Percentiles rank a stretch among this genome's conserved stretches.
Evolutionary conservation across 2,329 filamentous ascomycete species (phyloP).

Genomic region (Fusarium caatingaense): DNA sequence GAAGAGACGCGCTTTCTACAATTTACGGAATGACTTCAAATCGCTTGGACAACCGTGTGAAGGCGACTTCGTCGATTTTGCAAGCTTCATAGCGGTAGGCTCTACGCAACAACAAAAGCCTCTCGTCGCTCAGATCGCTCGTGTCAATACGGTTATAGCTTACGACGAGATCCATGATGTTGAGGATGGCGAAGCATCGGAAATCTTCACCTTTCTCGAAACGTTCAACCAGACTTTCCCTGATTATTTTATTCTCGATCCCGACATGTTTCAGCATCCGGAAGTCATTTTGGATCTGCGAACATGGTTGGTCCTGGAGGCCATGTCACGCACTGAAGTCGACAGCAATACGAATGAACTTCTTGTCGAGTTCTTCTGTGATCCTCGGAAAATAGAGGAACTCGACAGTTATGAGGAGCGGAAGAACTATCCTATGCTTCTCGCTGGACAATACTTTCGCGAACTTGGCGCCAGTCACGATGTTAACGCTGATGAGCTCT

Average conservation of each 20-base stretch:
- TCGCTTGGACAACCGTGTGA: conserved; percentile 15
- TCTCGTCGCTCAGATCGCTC: conserved; percentile 39
- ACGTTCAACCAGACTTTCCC: conserved; percentile 49
- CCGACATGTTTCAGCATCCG: conserved; percentile 23
- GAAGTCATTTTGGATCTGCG: conserved; percentile 53
- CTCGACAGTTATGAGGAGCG: background rate
- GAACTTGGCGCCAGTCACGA: conserved; percentile 37
- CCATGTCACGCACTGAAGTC: conserved; percentile 23
- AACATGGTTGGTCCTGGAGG: conserved; percentile 51
- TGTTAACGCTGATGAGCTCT: conserved; percentile 32
- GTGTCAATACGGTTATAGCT: conserved; percentile 53
- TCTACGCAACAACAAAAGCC: background rate
- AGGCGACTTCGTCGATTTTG: conserved; percentile 48
- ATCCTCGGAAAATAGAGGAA: background rate
- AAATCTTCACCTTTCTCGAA: conserved; percentile 47
- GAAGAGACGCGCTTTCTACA: conserved; percentile 45
- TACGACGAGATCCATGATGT: conserved; percentile 46
- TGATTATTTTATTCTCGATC: conserved; percentile 42
- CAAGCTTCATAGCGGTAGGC: conserved; percentile 1
- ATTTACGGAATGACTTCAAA: conserved; percentile 44
- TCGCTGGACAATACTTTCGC: conserved; percentile 44
- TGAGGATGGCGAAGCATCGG: conserved; percentile 6
- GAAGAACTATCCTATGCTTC: conserved; percentile 13
- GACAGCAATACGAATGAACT: conserved; percentile 3
- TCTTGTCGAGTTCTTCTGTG: conserved; percentile 49